Base-by-base conservation (phyloP, 129 eudicot genomes). In the Dittrichia graveolens region DNA sequence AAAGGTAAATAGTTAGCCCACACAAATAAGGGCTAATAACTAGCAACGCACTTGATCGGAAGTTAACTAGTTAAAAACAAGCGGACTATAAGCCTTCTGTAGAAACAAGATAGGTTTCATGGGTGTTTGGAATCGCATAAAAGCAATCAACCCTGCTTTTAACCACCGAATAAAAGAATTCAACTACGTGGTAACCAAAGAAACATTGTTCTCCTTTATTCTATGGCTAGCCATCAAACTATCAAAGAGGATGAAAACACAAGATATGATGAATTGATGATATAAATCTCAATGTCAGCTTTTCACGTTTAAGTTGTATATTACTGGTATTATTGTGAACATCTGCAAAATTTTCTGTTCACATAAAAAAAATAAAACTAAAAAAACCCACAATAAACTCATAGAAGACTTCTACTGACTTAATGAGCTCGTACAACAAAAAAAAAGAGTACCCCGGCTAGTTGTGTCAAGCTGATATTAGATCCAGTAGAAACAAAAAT, bases 111-210 rank as follows among this genome's bases (percentile, higher is more conserved):
- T 63, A 42, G 50, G 24, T 41, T 15, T 42, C 50, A 35, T 40
- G 31, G 31, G 38, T 63, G 69, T 43, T 58, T n/a, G 69, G 34
- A n/a, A 39, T 63, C 44, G 34, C 70, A 19, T 65, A 10, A 31
- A 65, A 65, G 18, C 57, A 24, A 65, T 65, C 19, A 46, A 45
- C 45, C 71, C 11, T 44, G 56, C 43, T 24, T 46, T 65, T 65
- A 65, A 12, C 71, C 40, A 19, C 18, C n/a, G 37, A 44, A 44
- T 19, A 19, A 65, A 44, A 65, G 24, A 19, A 65, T 48, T 43
- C 43, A 65, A 24, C 39, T 31, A 7, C 34, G 7, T 7, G 19
- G 39, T 16, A 65, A 45, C 31, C 6, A 8, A 15, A 18, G 10
- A 62, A 15, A 9, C 69, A 42, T 40, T 44, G 39, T 19, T 65